Conservation (phyloP, 768 basidiomycete species). For the Gymnopilus junonius region DNA sequence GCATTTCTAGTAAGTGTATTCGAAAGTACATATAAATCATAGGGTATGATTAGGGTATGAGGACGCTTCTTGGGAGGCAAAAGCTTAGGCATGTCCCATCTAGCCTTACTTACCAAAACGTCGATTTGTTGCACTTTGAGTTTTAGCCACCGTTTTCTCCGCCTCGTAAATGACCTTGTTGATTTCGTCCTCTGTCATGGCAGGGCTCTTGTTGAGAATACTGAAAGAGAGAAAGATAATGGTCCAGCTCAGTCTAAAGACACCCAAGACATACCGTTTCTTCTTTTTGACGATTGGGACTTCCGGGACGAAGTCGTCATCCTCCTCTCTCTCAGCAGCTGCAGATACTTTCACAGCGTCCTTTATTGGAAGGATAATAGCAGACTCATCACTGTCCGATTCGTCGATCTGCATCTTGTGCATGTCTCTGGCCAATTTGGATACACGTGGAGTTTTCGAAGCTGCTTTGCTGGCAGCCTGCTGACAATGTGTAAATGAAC, state of each 20-base stretch:
- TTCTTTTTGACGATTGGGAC: constrained; percentile 55
- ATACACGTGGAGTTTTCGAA: constrained; percentile 36
- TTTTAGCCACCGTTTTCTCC: constrained; percentile 36
- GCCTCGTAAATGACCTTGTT: constrained; percentile 45
- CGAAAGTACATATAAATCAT: too few species aligned
- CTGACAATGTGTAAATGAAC: constrained; percentile 13
- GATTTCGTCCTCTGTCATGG: constrained; percentile 70
- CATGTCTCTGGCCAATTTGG: constrained; percentile 50
- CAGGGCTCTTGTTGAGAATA: constrained; percentile 28
- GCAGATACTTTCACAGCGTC: constrained; percentile 28
- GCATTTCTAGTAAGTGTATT: too few species aligned
- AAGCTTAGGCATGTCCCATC: background rate
- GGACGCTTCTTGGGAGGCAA: too few species aligned
- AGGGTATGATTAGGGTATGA: too few species aligned
- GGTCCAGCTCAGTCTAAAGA: background rate
- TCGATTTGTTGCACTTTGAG: constrained; percentile 30
- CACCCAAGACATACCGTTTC: constrained; percentile 54
- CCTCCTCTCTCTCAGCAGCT: constrained; percentile 35
- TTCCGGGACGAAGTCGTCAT: constrained; percentile 41
- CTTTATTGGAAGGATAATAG: constrained; percentile 50
- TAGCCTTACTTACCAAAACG: constrained; percentile 23
- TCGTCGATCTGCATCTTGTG: constrained; percentile 42
- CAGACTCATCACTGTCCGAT: constrained; percentile 44
- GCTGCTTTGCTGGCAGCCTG: constrained; percentile 8
- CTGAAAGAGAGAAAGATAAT: background rate